Percentiles rank a stretch among this genome's conserved stretches.
Conservation (phyloP, 331 rosid genomes). For the Erythrophleum ivorense region DNA sequence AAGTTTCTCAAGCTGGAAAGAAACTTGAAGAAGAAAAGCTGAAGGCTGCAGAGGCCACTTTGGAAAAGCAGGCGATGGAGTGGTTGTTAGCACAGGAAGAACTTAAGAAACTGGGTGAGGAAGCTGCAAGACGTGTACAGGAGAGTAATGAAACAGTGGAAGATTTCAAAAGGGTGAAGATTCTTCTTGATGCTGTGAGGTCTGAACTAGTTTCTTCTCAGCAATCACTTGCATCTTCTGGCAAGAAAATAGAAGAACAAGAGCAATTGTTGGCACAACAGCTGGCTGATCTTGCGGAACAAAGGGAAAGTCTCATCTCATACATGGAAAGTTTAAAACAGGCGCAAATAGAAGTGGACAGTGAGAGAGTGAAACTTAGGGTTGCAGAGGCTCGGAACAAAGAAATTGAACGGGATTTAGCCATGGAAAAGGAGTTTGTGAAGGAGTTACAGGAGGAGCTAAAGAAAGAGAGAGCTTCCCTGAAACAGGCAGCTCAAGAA, state of each 20-base stretch:
- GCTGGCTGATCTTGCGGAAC: conserved; percentile 71
- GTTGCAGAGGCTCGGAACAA: conserved; percentile 64
- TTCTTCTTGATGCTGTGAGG: conserved; percentile 72
- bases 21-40: conserved; percentile 71
- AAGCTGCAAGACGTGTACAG: conserved; percentile 54
- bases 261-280: conserved; percentile 65
- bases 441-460: conserved; percentile 66
- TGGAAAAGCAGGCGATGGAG: conserved; percentile 80
- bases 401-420: conserved; percentile 68
- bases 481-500: conserved; percentile 68
- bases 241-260: conserved; percentile 76
- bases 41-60: conserved; percentile 60
- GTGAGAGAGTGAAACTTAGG: conserved; percentile 69
- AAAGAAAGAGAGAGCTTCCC: conserved; percentile 66
- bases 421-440: conserved; percentile 63
- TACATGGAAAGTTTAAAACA: conserved; percentile 66
- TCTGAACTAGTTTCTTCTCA: conserved; percentile 88
- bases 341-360: conserved; percentile 80
- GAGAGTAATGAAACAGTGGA: conserved; percentile 60
- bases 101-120: conserved; percentile 69
- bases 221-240: conserved; percentile 69
- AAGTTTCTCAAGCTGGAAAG: conserved; percentile 47
- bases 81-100: conserved; percentile 85
- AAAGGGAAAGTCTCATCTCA: conserved; percentile 59
- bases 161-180: conserved; percentile 76